phyloP scores from a whole-genome alignment of 257 asterid species.

The Jacaranda copaia region DNA sequence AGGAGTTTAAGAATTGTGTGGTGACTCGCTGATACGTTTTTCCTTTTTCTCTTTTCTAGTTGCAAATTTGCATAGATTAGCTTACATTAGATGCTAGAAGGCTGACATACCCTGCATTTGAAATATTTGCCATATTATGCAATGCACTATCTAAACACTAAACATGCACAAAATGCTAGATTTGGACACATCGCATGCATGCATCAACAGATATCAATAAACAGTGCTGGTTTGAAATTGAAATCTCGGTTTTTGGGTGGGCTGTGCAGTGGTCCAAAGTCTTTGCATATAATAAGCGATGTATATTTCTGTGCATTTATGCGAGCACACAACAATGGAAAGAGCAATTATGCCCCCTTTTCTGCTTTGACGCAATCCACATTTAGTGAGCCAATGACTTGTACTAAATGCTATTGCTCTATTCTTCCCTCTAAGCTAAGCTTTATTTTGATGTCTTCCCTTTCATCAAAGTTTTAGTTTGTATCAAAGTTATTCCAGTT shows the following conservation, averaged over 20 bases:
- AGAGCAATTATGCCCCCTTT: conserved; percentile 6
- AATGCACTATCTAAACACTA: not conserved
- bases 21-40: not conserved
- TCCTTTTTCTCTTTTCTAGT: not conserved
- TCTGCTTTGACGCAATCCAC: not conserved
- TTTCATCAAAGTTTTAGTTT: not conserved
- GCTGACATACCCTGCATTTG: not conserved
- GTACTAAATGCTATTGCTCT: not conserved
- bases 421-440: not conserved
- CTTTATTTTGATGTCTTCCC: not conserved
- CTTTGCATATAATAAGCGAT: not conserved
- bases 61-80: not conserved
- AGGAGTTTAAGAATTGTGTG: conserved; percentile 6
- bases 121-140: not conserved
- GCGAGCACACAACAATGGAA: not conserved
- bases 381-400: not conserved
- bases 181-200: not conserved
- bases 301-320: not conserved
- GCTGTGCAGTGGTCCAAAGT: not conserved
- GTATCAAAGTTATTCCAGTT: conserved; percentile 5
- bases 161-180: not conserved
- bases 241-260: too few relatives aligned
- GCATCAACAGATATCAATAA: not conserved
- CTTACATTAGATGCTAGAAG: not conserved
- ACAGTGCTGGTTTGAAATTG: not conserved